phyloP scores from a whole-genome alignment of 345 rosid species.

The Odontarrhena argentea region DNA sequence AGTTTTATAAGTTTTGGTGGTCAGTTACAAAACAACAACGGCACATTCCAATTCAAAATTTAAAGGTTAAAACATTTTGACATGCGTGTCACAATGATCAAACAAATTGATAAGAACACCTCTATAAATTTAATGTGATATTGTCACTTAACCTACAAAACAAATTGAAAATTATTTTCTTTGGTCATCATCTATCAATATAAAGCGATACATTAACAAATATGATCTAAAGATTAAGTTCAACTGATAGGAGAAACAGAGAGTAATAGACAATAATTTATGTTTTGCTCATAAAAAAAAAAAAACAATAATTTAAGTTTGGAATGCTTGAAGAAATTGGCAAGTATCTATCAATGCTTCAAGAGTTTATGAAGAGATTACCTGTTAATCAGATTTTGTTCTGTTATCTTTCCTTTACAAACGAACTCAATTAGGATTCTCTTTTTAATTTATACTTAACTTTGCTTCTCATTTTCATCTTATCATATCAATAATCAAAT shows the following conservation, averaged over 20 bases:
- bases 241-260: not conserved
- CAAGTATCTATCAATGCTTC: constrained; percentile 33
- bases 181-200: too few species aligned
- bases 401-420: not conserved
- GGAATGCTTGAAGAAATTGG: constrained; percentile 29
- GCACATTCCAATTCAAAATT: too few species aligned
- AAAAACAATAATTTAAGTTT: not conserved
- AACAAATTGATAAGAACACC: too few species aligned
- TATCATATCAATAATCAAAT: not conserved
- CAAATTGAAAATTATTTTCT: too few species aligned
- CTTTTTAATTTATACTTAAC: constrained; percentile 29
- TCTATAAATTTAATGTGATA: too few species aligned
- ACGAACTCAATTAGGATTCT: constrained; percentile 20
- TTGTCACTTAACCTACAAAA: too few species aligned
- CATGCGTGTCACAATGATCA: too few species aligned
- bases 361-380: constrained; percentile 5
- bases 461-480: constrained; percentile 32
- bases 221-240: not conserved
- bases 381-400: not conserved
- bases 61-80: too few species aligned
- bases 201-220: too few species aligned
- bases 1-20: too few species aligned
- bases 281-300: too few species aligned
- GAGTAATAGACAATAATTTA: not conserved
- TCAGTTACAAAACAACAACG: too few species aligned